Conservation (phyloP, 176 grass and related monocot genomes). For the Panicum miliaceum region DNA sequence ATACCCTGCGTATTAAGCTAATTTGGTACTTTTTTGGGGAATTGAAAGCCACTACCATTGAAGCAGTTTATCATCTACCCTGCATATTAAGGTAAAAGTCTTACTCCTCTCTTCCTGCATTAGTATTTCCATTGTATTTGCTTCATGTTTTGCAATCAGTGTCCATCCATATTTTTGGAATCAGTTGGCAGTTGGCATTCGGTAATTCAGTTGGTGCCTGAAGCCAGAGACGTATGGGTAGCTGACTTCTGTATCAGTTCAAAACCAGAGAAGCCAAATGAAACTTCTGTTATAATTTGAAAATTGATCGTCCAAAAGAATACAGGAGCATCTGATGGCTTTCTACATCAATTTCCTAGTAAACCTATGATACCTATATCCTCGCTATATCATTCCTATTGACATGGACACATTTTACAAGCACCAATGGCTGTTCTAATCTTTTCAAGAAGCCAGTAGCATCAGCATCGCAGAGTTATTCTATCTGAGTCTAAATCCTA, state of each 20-base stretch:
- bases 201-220: not conserved
- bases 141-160: not conserved
- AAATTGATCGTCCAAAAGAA: constrained; percentile 45
- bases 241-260: constrained; percentile 5
- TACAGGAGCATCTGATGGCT: constrained; percentile 41
- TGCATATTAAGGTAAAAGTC: constrained; percentile 1
- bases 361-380: constrained; percentile 41
- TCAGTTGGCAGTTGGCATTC: not conserved
- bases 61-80: not conserved
- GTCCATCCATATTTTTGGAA: not conserved
- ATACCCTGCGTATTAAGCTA: not conserved
- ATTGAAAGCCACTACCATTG: not conserved
- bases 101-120: constrained; percentile 7
- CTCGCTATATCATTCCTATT: constrained; percentile 43
- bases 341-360: constrained; percentile 45
- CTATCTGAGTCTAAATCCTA: constrained; percentile 42
- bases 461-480: constrained; percentile 36
- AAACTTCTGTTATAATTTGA: constrained; percentile 30
- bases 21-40: not conserved
- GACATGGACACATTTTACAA: constrained; percentile 45
- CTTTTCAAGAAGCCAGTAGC: constrained; percentile 33
- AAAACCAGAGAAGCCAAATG: constrained; percentile 33
- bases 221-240: not conserved
- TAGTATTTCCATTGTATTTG: not conserved
- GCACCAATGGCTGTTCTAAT: constrained; percentile 36